These are phyloP conservation scores for Mytilinidion resinicola DNA, from an alignment of 495 filamentous ascomycete genomes.

Conservation along the genomic window DNA sequence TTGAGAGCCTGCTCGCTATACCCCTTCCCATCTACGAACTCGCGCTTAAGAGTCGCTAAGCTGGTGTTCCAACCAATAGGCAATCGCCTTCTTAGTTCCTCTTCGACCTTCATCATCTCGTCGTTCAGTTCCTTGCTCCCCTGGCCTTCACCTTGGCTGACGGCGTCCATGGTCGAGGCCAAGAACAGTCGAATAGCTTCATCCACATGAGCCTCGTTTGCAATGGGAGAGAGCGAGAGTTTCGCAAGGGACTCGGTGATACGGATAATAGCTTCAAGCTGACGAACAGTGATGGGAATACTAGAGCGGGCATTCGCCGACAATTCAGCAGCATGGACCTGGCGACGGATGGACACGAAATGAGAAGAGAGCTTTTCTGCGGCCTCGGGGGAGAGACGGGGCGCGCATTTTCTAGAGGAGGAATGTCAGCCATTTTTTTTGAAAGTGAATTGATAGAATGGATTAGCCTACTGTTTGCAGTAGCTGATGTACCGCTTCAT, in stretches of 20 bases:
- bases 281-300: conserved; percentile 96
- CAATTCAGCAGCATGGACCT: conserved; percentile 84
- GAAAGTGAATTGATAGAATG: background rate
- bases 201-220: conserved; percentile 87
- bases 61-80: conserved; percentile 95
- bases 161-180: conserved; percentile 95
- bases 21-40: conserved; percentile 83
- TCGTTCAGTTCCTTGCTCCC: conserved; percentile 84
- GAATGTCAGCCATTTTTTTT: conserved; percentile 33
- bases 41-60: conserved; percentile 73
- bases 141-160: conserved; percentile 76
- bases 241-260: conserved; percentile 97
- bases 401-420: conserved; percentile 69
- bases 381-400: conserved; percentile 83
- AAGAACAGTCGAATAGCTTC: conserved; percentile 97
- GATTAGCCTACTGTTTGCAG: conserved; percentile 72
- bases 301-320: conserved; percentile 80
- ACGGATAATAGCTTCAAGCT: conserved; percentile 93
- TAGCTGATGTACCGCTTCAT: conserved; percentile 99
- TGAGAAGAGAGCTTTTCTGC: conserved; percentile 95
- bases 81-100: conserved; percentile 79
- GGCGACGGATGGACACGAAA: conserved; percentile 92
- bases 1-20: conserved; percentile 82
- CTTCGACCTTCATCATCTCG: conserved; percentile 80
- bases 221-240: conserved; percentile 73